Percentiles rank a stretch among this genome's conserved stretches.
These are phyloP conservation scores for Begonia peltatifolia DNA, from an alignment of 306 rosid genomes.

Conservation along the genomic window DNA sequence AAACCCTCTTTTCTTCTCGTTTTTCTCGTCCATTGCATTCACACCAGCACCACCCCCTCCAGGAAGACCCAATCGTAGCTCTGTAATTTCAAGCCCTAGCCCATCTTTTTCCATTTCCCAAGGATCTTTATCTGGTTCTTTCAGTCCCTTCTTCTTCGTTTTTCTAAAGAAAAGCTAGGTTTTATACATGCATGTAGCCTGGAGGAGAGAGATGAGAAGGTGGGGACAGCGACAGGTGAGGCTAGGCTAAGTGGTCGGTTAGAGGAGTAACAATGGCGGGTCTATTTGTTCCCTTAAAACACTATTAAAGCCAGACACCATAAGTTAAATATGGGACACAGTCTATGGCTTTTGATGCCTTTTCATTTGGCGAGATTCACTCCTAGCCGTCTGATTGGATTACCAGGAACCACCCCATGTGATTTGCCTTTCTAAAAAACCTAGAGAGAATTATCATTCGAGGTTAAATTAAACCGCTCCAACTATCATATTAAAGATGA, in stretches of 20 bases:
- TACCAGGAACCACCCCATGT: constrained; percentile 47
- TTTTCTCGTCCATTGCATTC: constrained; percentile 7
- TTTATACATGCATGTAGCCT: no score
- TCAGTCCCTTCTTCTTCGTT: no score
- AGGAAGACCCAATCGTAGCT: constrained; percentile 70
- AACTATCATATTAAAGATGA: no score
- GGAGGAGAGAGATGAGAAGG: no score
- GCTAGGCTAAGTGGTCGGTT: constrained; percentile 43
- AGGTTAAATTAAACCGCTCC: no score
- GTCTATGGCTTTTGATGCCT: constrained; percentile 23
- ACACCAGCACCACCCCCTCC: constrained; percentile 4
- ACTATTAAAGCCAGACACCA: constrained; percentile 42
- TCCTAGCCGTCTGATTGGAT: constrained; percentile 31
- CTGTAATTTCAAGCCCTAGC: constrained; percentile 73
- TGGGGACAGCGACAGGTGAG: no score
- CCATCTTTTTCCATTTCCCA: constrained; percentile 42
- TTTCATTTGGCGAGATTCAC: constrained; percentile 16
- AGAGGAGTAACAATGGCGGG: constrained; percentile 82
- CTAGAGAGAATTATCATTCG: no score
- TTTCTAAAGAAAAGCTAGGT: no score
- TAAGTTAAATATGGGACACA: constrained; percentile 19
- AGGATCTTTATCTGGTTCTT: no score
- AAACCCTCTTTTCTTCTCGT: constrained; percentile 59
- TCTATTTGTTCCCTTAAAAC: constrained; percentile 22
- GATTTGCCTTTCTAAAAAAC: constrained; percentile 10